Percentiles rank a stretch among this genome's conserved stretches.
phyloP scores from a whole-genome alignment of 1,139 yeast species.

The Kluyveromyces sp. region DNA sequence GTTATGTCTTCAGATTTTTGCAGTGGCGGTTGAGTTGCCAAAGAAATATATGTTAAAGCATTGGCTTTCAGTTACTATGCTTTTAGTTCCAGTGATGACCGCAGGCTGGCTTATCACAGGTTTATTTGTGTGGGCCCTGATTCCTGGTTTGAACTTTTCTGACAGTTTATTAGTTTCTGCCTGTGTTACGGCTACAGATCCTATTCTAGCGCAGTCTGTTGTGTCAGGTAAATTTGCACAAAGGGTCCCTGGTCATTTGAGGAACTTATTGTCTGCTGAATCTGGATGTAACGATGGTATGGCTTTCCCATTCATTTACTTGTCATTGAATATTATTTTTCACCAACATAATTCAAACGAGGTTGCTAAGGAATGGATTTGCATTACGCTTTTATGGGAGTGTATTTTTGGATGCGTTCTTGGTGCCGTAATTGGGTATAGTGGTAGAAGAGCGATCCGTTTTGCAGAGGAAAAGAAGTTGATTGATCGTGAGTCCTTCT shows the following conservation, averaged over 20 bases:
- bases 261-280: constrained; percentile 85
- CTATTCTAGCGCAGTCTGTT: constrained; percentile 95
- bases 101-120: constrained; percentile 89
- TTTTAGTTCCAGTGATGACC: constrained; percentile 89
- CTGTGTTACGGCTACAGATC: constrained; percentile 96
- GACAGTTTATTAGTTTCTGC: constrained; percentile 79
- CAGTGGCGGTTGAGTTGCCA: constrained; percentile 95
- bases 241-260: constrained; percentile 92
- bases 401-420: constrained; percentile 77
- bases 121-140: constrained; percentile 71
- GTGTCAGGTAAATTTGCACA: constrained; percentile 98
- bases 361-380: constrained; percentile 79
- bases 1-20: constrained; percentile 87
- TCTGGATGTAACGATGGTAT: constrained; percentile 97
- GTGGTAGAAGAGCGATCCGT: constrained; percentile 54
- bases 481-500: constrained; percentile 88
- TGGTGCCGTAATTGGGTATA: constrained; percentile 72
- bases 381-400: constrained; percentile 75
- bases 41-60: constrained; percentile 87
- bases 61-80: constrained; percentile 73
- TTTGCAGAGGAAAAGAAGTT: constrained; percentile 68
- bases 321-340: constrained; percentile 61
- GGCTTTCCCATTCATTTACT: constrained; percentile 91
- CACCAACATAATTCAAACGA: constrained; percentile 57
- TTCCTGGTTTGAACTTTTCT: constrained; percentile 74